Percentiles rank a stretch among this genome's conserved stretches.
These are phyloP conservation scores for Jatropha multifida DNA, from an alignment of 441 rosid species.

Conservation along the genomic window DNA sequence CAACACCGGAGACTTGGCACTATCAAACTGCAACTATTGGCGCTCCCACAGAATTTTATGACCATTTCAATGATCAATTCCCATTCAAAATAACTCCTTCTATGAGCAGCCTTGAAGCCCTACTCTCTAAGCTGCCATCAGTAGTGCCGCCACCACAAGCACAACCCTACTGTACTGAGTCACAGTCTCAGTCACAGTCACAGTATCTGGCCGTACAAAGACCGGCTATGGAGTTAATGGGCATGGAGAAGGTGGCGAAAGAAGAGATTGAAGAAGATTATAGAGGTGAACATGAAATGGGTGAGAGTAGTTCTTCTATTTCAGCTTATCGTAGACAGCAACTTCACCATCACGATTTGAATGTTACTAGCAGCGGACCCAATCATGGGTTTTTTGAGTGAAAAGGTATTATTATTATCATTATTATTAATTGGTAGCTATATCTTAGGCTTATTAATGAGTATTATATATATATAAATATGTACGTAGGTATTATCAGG, in stretches of 20 bases:
- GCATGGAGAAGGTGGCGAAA: conserved; percentile 45
- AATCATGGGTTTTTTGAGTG: conserved; percentile 31
- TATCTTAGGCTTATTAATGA: neutral
- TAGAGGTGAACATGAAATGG: conserved; percentile 32
- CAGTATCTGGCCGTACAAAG: conserved; percentile 30
- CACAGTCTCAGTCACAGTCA: conserved; percentile 22
- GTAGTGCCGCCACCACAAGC: conserved; percentile 56
- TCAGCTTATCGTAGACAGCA: conserved; percentile 40
- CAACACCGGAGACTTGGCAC: conserved; percentile 60
- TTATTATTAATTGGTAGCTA: neutral
- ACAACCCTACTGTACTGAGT: conserved; percentile 23
- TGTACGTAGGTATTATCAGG: neutral
- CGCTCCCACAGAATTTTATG: conserved; percentile 40
- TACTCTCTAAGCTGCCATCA: conserved; percentile 94
- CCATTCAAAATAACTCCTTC: conserved; percentile 78
- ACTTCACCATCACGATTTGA: conserved; percentile 38
- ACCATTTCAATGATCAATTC: conserved; percentile 34
- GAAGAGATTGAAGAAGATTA: conserved; percentile 63
- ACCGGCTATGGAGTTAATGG: conserved; percentile 33
- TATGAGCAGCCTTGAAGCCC: conserved; percentile 98
- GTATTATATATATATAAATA: neutral
- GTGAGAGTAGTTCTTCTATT: conserved; percentile 64
- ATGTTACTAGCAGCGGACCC: conserved; percentile 25
- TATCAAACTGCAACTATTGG: conserved; percentile 40
- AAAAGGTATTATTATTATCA: neutral